Percentiles rank a stretch among this genome's conserved stretches.
Evolutionary conservation across 2,329 filamentous ascomycete genomes (phyloP).

Genomic region (Colletotrichum tamarilloi): DNA sequence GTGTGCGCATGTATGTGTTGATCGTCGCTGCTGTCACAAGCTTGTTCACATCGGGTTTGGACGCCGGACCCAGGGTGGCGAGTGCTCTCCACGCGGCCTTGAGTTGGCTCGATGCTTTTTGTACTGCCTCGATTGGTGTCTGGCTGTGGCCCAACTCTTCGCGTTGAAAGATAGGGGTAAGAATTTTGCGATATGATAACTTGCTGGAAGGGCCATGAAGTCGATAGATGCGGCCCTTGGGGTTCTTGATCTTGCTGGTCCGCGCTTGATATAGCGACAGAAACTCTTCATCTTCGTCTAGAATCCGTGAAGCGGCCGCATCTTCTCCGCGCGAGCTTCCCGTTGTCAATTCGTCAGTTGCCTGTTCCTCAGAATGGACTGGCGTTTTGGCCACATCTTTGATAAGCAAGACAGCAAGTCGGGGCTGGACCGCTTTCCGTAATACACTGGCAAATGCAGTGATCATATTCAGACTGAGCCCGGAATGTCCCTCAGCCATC

Average conservation of each 20-base stretch:
- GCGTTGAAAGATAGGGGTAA: neutral
- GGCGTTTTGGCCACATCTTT: constrained; percentile 36
- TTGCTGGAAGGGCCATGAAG: neutral
- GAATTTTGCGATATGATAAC: neutral
- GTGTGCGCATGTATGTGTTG: constrained; percentile 68
- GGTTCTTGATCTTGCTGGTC: neutral
- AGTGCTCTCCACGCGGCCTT: constrained; percentile 20
- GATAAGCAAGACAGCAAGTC: constrained; percentile 44
- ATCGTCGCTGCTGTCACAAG: constrained; percentile 53
- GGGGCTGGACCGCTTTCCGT: constrained; percentile 36
- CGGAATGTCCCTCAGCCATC: constrained; percentile 11
- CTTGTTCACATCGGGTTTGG: neutral
- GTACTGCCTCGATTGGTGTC: neutral
- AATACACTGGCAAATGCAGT: constrained; percentile 11
- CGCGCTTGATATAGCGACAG: constrained; percentile 14
- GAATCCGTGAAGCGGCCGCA: neutral
- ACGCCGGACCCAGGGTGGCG: neutral
- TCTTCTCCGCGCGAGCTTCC: neutral
- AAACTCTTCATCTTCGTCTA: neutral
- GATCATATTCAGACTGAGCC: constrained; percentile 38
- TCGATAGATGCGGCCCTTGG: neutral
- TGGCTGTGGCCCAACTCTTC: neutral
- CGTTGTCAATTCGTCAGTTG: neutral
- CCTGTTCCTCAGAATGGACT: neutral
- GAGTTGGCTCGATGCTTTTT: constrained; percentile 2